Evolutionary conservation across 2,329 filamentous ascomycete genomes (phyloP).

Genomic region (Penicillium sp.): DNA sequence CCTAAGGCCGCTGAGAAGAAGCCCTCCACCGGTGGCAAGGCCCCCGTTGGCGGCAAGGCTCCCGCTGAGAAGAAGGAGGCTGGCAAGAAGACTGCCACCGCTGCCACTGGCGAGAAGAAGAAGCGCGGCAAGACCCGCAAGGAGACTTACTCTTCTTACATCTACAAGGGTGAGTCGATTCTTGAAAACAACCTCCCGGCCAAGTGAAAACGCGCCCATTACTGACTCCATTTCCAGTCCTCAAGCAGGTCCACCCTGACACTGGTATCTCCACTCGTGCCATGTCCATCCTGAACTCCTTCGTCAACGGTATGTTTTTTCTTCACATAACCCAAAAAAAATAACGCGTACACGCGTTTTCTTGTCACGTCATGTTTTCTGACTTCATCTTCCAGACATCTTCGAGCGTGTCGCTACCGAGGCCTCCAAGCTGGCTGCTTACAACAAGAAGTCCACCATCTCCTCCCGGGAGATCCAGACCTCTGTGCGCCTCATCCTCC

Average conservation of each 20-base stretch:
- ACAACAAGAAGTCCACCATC: constrained; percentile 99
- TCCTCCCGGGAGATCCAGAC: constrained; percentile 99
- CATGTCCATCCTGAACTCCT: constrained; percentile 99
- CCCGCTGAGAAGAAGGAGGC: constrained; percentile 99
- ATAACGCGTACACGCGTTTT: neutral
- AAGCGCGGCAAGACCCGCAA: constrained; percentile 99
- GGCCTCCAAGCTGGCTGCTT: constrained; percentile 97
- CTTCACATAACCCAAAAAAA: neutral
- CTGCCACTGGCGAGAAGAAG: constrained; percentile 97
- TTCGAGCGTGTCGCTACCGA: constrained; percentile 99
- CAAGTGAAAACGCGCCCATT: neutral
- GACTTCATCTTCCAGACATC: constrained; percentile 65
- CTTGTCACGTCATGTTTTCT: constrained; percentile 1
- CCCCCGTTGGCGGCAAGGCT: constrained; percentile 68
- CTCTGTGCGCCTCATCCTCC: constrained; percentile 95
- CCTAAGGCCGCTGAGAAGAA: constrained; percentile 99
- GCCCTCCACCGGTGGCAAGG: constrained; percentile 90
- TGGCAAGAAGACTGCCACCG: constrained; percentile 91
- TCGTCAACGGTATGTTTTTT: constrained; percentile 83
- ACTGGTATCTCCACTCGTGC: constrained; percentile 99
- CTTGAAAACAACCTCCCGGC: neutral
- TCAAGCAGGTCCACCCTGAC: constrained; percentile 99
- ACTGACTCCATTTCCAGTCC: constrained; percentile 59
- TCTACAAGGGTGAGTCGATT: constrained; percentile 86
- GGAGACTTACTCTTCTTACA: constrained; percentile 99